Conservation (phyloP, 768 basidiomycete species). For the Lactarius tabidus region DNA sequence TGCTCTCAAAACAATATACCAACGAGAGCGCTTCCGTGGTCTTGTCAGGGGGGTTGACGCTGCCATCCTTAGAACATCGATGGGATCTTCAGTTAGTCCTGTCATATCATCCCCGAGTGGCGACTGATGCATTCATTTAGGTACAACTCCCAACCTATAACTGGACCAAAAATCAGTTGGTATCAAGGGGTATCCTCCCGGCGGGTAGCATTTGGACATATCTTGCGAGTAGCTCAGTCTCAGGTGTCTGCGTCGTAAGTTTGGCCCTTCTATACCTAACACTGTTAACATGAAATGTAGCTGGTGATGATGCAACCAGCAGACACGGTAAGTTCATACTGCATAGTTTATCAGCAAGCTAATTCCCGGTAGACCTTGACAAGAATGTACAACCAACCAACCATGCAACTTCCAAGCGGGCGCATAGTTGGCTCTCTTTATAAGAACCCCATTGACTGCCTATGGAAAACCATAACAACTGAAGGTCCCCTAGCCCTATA, state of each 20-base stretch:
- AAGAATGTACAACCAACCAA: conserved; percentile 95
- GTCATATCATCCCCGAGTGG: not conserved
- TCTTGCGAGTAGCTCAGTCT: conserved; percentile 81
- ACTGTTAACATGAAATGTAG: conserved; percentile 36
- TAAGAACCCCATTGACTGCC: conserved; percentile 89
- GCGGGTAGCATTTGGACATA: conserved; percentile 84
- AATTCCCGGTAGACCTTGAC: conserved; percentile 62
- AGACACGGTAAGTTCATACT: conserved; percentile 59
- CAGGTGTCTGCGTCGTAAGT: conserved; percentile 88
- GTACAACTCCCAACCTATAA: conserved; percentile 97
- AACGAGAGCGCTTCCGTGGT: conserved; percentile 72
- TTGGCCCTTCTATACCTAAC: not conserved
- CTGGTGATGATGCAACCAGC: conserved; percentile 94
- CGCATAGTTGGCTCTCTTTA: conserved; percentile 72
- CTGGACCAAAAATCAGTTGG: conserved; percentile 80
- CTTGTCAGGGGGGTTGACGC: conserved; percentile 90
- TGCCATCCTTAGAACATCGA: conserved; percentile 87
- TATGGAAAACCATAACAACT: conserved; percentile 90
- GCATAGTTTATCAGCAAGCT: conserved; percentile 3
- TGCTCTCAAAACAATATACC: conserved; percentile 76
- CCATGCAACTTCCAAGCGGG: conserved; percentile 64
- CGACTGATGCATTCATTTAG: conserved; percentile 34
- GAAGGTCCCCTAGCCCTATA: conserved; percentile 96
- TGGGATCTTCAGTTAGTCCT: conserved; percentile 74
- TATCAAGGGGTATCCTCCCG: conserved; percentile 60